Conservation (phyloP, 73 alveolate species). For the Stentor coeruleus region DNA sequence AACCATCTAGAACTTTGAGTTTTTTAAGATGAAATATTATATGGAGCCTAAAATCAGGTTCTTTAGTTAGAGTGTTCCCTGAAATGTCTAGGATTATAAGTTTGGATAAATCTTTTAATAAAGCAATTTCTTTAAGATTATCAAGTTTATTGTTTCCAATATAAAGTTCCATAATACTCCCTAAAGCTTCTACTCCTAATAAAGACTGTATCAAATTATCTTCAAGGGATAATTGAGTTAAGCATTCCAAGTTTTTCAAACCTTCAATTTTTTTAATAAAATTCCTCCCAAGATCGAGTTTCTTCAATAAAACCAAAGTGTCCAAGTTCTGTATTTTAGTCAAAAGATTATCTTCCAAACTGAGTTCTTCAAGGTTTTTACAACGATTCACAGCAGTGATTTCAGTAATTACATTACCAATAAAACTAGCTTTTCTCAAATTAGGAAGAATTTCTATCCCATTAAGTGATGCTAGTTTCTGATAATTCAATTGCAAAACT, state of each 20-base stretch:
- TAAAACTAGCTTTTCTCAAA: constrained; percentile 63
- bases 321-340: constrained; percentile 15
- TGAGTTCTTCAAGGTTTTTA: constrained; percentile 80
- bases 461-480: constrained; percentile 44
- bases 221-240: constrained; percentile 82
- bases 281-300: constrained; percentile 75
- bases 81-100: constrained; percentile 75
- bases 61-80: constrained; percentile 70
- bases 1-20: constrained; percentile 79
- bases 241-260: constrained; percentile 39
- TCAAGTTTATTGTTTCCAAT: constrained; percentile 86
- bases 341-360: constrained; percentile 83
- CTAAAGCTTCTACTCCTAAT: constrained; percentile 71
- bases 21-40: constrained; percentile 64
- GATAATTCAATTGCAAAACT: constrained; percentile 51
- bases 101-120: constrained; percentile 54
- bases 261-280: constrained; percentile 65
- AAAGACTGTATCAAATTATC: constrained; percentile 79
- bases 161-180: constrained; percentile 86
- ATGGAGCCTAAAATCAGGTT: constrained; percentile 65
- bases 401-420: constrained; percentile 76
- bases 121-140: constrained; percentile 54
- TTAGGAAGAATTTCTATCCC: constrained; percentile 46
- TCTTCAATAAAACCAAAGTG: background rate
- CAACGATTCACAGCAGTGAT: constrained; percentile 77